A percentile compares a stretch with the other conserved stretches of the same genome.
Evolutionary conservation across 2,329 filamentous ascomycete species (phyloP).

Genomic region (Pseudocercospora vitis): DNA sequence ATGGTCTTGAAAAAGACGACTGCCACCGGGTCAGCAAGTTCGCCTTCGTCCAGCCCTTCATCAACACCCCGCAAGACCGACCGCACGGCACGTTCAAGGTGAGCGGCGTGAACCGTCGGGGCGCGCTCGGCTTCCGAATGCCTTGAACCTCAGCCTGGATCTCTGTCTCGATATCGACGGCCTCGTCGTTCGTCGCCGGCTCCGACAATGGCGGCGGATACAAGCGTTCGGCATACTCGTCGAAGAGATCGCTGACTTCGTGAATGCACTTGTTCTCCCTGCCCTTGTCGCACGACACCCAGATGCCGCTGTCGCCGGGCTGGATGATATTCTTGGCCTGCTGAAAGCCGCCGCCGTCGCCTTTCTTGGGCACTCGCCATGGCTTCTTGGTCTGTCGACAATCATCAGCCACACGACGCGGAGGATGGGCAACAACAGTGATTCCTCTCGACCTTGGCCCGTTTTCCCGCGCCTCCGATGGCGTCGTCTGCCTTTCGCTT

Average conservation of each 20-base stretch:
- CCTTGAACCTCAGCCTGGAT: slow-evolving; percentile 70
- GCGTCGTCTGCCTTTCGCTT: slow-evolving; percentile 43
- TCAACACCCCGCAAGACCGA: slow-evolving; percentile 41
- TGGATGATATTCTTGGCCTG: slow-evolving; percentile 50
- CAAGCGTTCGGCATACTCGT: slow-evolving; percentile 64
- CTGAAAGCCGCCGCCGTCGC: slow-evolving; percentile 30
- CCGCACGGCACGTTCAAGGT: slow-evolving; percentile 58
- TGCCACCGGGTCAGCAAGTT: slow-evolving; percentile 31
- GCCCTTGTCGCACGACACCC: slow-evolving; percentile 72
- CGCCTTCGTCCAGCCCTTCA: not conserved
- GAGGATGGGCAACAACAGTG: not conserved
- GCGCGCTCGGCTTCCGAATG: slow-evolving; percentile 55
- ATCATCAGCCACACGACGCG: slow-evolving; percentile 22
- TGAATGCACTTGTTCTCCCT: slow-evolving; percentile 68
- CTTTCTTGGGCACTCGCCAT: slow-evolving; percentile 44
- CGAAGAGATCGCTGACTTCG: slow-evolving; percentile 66
- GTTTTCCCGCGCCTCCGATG: slow-evolving; percentile 37
- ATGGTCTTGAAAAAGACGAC: slow-evolving; percentile 61
- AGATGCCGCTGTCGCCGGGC: slow-evolving; percentile 71
- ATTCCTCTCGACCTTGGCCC: slow-evolving; percentile 39
- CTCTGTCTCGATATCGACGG: slow-evolving; percentile 66
- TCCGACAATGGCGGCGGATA: slow-evolving; percentile 41
- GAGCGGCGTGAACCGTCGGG: slow-evolving; percentile 54
- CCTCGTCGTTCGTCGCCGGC: slow-evolving; percentile 40
- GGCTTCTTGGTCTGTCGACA: slow-evolving; percentile 44